Evolutionary conservation across 208 protist genomes (phyloP).

Genomic region (Acanthamoeba castellanii): DNA sequence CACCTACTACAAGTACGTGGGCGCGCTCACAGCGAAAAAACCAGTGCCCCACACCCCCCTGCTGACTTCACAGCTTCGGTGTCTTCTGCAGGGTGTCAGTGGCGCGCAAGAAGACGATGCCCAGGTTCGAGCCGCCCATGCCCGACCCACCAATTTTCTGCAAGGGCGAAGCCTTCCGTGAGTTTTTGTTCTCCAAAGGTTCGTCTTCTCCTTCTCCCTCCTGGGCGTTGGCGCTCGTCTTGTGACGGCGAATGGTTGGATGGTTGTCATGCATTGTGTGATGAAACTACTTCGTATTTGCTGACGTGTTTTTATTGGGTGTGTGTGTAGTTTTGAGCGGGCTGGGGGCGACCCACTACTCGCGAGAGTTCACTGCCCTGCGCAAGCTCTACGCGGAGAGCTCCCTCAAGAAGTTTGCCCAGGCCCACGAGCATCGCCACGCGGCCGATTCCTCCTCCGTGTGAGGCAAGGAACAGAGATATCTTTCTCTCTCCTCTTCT

Average conservation of each 20-base stretch:
- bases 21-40: not conserved
- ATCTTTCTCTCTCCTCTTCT: not conserved
- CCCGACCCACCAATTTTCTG: not conserved
- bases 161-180: not conserved
- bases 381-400: slow-evolving; percentile 52
- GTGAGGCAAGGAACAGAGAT: not conserved
- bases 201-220: not conserved
- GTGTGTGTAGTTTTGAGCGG: not conserved
- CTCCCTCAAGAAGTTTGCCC: slow-evolving; percentile 17
- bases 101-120: slow-evolving; percentile 35
- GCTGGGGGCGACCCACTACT: slow-evolving; percentile 39
- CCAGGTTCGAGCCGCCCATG: not conserved
- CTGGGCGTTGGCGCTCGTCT: not conserved
- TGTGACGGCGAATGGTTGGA: too few relatives aligned
- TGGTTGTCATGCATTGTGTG: too few relatives aligned
- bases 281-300: too few relatives aligned
- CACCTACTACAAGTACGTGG: slow-evolving; percentile 14
- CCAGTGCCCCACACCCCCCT: too few relatives aligned
- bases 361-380: slow-evolving; percentile 15
- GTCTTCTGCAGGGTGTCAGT: not conserved
- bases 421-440: not conserved
- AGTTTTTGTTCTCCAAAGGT: slow-evolving; percentile 14
- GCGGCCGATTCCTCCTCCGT: not conserved
- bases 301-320: not conserved
- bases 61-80: not conserved